A percentile compares a stretch with the other conserved stretches of the same genome.
Evolutionary conservation across 108 stramenopile species (phyloP).

Genomic region (Cyclostephanos tholiformis): DNA sequence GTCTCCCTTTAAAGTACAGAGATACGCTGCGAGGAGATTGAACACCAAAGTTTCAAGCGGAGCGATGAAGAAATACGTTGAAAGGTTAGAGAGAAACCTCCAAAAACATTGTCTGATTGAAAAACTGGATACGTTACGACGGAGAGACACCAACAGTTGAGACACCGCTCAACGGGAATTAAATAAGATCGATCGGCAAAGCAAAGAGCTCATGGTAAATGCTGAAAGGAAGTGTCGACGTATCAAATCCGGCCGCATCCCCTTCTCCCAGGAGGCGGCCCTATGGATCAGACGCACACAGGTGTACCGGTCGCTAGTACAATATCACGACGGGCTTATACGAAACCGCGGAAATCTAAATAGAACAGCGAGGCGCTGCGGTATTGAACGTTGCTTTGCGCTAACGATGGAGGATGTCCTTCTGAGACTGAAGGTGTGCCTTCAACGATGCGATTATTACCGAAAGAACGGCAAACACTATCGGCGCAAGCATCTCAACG

Average conservation of each 20-base stretch:
- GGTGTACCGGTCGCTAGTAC: background rate
- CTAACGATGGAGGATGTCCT: background rate
- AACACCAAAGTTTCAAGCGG: constrained; percentile 7
- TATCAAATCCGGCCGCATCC: background rate
- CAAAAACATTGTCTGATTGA: background rate
- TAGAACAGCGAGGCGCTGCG: background rate
- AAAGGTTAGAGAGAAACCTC: background rate
- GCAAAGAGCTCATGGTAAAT: background rate
- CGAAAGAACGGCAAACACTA: background rate
- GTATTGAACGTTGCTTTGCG: background rate
- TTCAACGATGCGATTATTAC: background rate
- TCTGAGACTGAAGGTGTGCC: background rate
- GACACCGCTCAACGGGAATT: background rate
- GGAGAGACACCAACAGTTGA: too few relatives aligned
- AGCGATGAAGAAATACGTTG: background rate
- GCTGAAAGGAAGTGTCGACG: constrained; percentile 16
- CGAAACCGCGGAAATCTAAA: background rate
- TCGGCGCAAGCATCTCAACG: background rate
- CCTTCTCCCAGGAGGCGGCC: constrained; percentile 12
- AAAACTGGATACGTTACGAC: too few relatives aligned
- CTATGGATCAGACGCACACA: constrained; percentile 13
- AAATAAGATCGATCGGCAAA: constrained; percentile 2
- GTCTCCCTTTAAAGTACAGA: background rate
- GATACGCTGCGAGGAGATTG: background rate
- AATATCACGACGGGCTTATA: background rate